Conservation (phyloP, 2,329 filamentous ascomycete species). For the Aspergillus candidus region DNA sequence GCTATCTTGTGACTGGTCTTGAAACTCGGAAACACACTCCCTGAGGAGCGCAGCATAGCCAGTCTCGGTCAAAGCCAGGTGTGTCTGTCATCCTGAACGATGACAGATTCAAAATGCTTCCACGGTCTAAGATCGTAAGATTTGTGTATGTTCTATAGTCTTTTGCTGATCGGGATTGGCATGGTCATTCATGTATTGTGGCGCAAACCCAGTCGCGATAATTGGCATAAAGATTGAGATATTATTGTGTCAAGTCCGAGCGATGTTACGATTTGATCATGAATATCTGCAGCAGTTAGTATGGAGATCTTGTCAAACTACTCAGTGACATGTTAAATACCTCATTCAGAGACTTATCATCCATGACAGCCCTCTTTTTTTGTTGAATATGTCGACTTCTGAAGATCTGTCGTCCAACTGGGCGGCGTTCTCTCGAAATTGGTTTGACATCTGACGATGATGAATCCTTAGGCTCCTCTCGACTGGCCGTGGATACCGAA, state of each 20-base stretch:
- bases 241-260: background rate
- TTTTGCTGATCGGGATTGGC: no score
- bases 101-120: no score
- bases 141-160: no score
- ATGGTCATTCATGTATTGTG: no score
- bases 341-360: slow-evolving; percentile 79
- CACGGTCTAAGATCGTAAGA: no score
- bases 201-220: background rate
- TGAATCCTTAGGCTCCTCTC: slow-evolving; percentile 34
- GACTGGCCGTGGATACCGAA: no score
- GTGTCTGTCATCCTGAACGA: no score
- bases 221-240: background rate
- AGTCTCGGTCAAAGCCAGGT: no score
- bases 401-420: slow-evolving; percentile 62
- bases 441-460: slow-evolving; percentile 42
- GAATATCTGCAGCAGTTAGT: slow-evolving; percentile 29
- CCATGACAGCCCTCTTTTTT: slow-evolving; percentile 76
- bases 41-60: no score
- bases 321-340: slow-evolving; percentile 43
- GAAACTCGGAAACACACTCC: no score
- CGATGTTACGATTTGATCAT: slow-evolving; percentile 26
- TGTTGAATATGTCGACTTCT: slow-evolving; percentile 79
- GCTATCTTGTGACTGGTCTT: no score
- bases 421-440: slow-evolving; percentile 43
- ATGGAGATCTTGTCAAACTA: background rate